phyloP scores from a whole-genome alignment of 2,329 filamentous ascomycete genomes.

The Beauveria rudraprayagi region DNA sequence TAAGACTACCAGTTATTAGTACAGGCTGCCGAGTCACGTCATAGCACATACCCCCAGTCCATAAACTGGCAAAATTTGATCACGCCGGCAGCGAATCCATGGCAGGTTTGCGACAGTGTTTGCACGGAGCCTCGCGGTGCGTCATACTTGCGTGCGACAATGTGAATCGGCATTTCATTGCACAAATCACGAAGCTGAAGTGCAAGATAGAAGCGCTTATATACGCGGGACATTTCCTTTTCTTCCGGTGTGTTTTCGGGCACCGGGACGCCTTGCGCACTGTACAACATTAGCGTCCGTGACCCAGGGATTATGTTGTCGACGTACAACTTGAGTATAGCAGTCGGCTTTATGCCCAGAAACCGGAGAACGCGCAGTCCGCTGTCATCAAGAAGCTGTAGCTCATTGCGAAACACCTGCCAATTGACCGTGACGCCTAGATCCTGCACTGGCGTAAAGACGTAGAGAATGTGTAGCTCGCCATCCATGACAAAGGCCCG shows the following conservation, averaged over 20 bases:
- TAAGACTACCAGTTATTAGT: conserved; percentile 39
- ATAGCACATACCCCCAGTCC: conserved; percentile 51
- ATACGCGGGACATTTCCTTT: conserved; percentile 52
- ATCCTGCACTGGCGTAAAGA: conserved; percentile 64
- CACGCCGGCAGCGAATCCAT: conserved; percentile 72
- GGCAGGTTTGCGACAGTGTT: conserved; percentile 63
- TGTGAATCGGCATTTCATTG: conserved; percentile 65
- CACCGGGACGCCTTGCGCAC: conserved; percentile 58
- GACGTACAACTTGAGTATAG: conserved; percentile 58
- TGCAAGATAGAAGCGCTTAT: conserved; percentile 66
- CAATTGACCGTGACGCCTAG: conserved; percentile 54
- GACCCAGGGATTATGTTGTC: not conserved
- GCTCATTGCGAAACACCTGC: conserved; percentile 62
- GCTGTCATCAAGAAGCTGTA: conserved; percentile 63
- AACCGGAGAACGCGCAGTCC: conserved; percentile 60
- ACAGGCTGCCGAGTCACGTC: not conserved
- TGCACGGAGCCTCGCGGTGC: conserved; percentile 64
- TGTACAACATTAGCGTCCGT: conserved; percentile 26
- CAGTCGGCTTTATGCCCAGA: conserved; percentile 58
- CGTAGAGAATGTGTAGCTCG: conserved; percentile 72
- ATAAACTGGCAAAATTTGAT: conserved; percentile 73
- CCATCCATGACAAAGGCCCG: conserved; percentile 71
- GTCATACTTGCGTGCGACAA: conserved; percentile 62
- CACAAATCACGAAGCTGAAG: conserved; percentile 72
- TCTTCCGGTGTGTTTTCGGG: conserved; percentile 56